Base-by-base conservation (phyloP, 306 rosid species). In the Arachis hypogaea region DNA sequence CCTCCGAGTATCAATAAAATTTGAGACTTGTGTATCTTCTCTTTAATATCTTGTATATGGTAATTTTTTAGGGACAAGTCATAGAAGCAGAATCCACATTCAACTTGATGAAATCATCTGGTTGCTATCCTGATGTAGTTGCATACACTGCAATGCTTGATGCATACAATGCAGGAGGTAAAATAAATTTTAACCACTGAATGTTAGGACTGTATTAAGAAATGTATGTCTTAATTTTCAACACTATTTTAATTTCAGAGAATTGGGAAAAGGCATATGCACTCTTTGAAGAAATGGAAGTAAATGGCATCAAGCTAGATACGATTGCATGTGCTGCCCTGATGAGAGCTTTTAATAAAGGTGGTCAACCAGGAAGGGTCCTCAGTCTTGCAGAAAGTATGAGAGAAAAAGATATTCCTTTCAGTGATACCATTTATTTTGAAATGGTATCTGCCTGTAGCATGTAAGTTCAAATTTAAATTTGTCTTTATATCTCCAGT, bases 381-480 rank as follows among this genome's bases (percentile, higher is more conserved):
- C 84, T 91, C 52, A 55, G 46, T 75, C 86, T 93, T 66, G 94
- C 94, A 69, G 83, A 91, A 69, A 76, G 75, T 40, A 91, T 93
- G 98, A 88, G 69, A 85, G 91, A 86, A 79, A 85, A 88, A 71
- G 91, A 82, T 47, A 86, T 93, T 68, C 92, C 94, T 40, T 88
- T 86, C 71, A 87, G 66, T 46, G 96, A 91, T 83, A 82, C 96
- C 77, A 84, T 85, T 78, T 82, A 79, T 84, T 93, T 91, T 63
- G 98, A 93, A 82, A 78, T 93, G 86, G 80, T 91, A 86, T 91
- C 92, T 36, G 96, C 98, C 44, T 93, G 98, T 84, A 89, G 98
- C 87, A 66, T 88, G 98, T 93, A 80, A 89, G 96, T 76, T 74
- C 42, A 58, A 51, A 54, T 58, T 74, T 77, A 58, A 51, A 54